Evolutionary conservation across 2,329 filamentous ascomycete genomes (phyloP), one percentile per base, ranked within the genome.

Genomic region (Clonostachys sp.): DNA sequence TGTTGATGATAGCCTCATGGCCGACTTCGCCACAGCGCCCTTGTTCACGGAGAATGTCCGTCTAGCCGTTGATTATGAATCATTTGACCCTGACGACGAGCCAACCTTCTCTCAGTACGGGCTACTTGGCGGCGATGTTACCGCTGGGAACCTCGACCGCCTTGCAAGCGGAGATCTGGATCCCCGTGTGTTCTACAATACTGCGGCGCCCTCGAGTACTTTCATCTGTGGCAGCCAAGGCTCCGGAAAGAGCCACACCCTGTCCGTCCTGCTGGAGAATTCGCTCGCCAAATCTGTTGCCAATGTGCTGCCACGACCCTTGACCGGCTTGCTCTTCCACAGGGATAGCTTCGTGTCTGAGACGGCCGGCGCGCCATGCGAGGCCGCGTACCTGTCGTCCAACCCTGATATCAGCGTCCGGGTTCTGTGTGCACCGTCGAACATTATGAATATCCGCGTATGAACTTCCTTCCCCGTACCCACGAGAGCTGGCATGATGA

Each of bases 221-320:
- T 86, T 86, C 61, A 79, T 86, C 34, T 86, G 82, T 47, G 81
- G 82, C 2, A 80, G 77, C 17, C 81, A 86, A 50, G 81, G 82
- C 2, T 81, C 77, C 1, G 83, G 83, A 0, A 86, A 86, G 57
- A 82, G 78, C 42, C 81, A 86, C 50, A 82, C 78, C 0, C 64
- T 84, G 1, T 75, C 75, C 1, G 80, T 74, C 44, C 51, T 80
- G 1, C 57, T 80, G 0, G 82, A 86, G 55, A 82, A 80, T 51
- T 83, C 75, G 35, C 63, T 86, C 0, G 61, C 81, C 1, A 54
- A 60, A 0, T 75, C 68, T 0, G 54, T 60, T 0, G 64, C 75
- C 0, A 77, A 74, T 7, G 57, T 61, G 1, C 64, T 84, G 2
- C 68, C 71, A 0, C 65, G 65, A 0, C 81, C 81, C 0, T 63